Percentiles rank a stretch among this genome's conserved stretches.
These are phyloP conservation scores for Stephania japonica DNA, from an alignment of 164 flowering plant species.

Conservation along the genomic window DNA sequence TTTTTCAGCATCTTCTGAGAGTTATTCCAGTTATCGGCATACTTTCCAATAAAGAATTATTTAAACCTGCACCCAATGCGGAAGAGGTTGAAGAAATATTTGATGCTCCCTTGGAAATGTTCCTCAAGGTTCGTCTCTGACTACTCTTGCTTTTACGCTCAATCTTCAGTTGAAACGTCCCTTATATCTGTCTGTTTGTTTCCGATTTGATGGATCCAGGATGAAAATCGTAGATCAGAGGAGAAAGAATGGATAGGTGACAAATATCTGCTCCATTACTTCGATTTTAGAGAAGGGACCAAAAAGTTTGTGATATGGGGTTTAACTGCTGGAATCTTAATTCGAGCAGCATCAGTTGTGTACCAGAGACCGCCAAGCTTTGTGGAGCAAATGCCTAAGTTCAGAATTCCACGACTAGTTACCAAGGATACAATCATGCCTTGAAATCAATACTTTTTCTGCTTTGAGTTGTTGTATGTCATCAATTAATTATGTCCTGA, in stretches of 20 bases:
- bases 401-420: constrained; percentile 33
- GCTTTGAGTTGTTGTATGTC: background rate
- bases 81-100: constrained; percentile 79
- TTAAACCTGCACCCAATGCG: constrained; percentile 55
- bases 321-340: constrained; percentile 81
- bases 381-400: constrained; percentile 53
- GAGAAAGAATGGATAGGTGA: constrained; percentile 76
- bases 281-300: constrained; percentile 48
- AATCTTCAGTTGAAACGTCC: too few relatives aligned
- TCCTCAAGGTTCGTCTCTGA: constrained; percentile 56
- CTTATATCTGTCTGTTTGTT: background rate
- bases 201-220: constrained; percentile 33
- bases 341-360: constrained; percentile 80
- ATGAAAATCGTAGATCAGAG: constrained; percentile 60
- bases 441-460: constrained; percentile 10
- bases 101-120: constrained; percentile 94
- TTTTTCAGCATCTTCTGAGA: constrained; percentile 62
- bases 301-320: constrained; percentile 77
- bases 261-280: constrained; percentile 65
- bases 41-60: constrained; percentile 52
- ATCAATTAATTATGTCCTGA: background rate
- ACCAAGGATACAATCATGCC: constrained; percentile 26
- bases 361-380: constrained; percentile 67
- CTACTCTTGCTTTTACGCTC: background rate
- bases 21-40: constrained; percentile 85